Base-by-base conservation (phyloP, 2,329 filamentous ascomycete genomes). In the Diaporthe sp. region DNA sequence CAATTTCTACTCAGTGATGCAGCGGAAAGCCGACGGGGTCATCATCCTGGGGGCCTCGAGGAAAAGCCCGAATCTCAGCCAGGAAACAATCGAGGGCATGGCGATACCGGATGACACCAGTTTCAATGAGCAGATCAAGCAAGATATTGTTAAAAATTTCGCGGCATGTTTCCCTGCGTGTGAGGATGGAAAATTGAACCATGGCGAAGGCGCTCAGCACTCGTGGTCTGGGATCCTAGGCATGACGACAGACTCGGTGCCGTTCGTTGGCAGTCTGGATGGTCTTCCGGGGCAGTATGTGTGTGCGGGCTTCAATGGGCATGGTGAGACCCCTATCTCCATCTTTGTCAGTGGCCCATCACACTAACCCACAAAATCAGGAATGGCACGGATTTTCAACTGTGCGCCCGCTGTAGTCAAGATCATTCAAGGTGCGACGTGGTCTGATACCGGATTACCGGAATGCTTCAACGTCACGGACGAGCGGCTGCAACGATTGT, bases 1-100 rank as follows among this genome's bases (percentile, higher is more conserved):
- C 38, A 85, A 87, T 76, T 88, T 87, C 80, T 88, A 87, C 78
- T 87, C 86, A 0, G 78, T 88, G n/a, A 86, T 86, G 22, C 86
- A 87, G 77, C 81, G 86, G 5, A 78, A 80, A 58, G 80, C 80
- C 1, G 85, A 87, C 71, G 86, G 86, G 0, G 84, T 85, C 9
- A 76, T 86, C 54, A 80, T 87, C 9, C 80, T 87, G 4, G 86
- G 86, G 0, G 82, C 84, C 2, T 85, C 85, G 6, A 78, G 84
- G n/a, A 80, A 82, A 4, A 87, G 85, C 74, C 85, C 86, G 0
- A 81, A 79, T 1, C 72, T 85, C 13, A 84, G 82, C 54, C 47
- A 75, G 0, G 80, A 80, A 70, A 82, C 82, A 2, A 68, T 79
- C 17, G 78, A 77, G 3, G 73, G 80, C 69, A 77, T 78, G 1